A percentile compares a stretch with the other conserved stretches of the same genome.
These are phyloP conservation scores for Cryptococcus jaspeensis DNA, from an alignment of 1,284 basidiomycete genomes.

Conservation along the genomic window DNA sequence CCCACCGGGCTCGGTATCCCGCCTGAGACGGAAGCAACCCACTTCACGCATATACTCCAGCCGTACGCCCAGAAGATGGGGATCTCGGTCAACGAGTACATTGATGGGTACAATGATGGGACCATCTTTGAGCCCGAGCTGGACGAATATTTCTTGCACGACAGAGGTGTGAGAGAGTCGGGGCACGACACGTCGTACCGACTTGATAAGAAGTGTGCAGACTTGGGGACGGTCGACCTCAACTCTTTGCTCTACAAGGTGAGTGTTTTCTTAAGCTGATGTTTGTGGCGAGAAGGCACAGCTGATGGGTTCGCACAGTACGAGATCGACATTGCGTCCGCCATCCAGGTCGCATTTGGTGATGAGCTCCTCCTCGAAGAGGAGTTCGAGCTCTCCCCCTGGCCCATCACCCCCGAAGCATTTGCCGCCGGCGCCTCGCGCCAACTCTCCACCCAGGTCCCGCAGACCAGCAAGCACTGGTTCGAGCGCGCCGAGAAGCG, in stretches of 20 bases:
- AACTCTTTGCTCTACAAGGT: constrained; percentile 77
- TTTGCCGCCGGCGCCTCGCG: constrained; percentile 59
- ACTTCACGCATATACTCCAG: constrained; percentile 96
- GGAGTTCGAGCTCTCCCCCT: constrained; percentile 85
- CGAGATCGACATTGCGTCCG: constrained; percentile 88
- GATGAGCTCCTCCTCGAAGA: constrained; percentile 87
- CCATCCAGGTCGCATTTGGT: constrained; percentile 91
- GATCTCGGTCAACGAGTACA: constrained; percentile 95
- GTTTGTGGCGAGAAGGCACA: background rate
- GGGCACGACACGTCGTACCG: constrained; percentile 98
- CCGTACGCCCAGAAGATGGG: constrained; percentile 91
- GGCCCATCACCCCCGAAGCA: constrained; percentile 79
- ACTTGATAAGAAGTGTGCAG: constrained; percentile 88
- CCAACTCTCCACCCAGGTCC: constrained; percentile 62
- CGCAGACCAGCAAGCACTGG: constrained; percentile 82
- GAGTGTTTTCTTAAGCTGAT: constrained; percentile 11
- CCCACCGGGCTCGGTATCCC: constrained; percentile 95
- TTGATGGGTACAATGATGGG: constrained; percentile 89
- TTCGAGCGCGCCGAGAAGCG: constrained; percentile 80
- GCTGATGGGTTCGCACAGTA: constrained; percentile 54
- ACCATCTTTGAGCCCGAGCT: constrained; percentile 79
- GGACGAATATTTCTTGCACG: constrained; percentile 97
- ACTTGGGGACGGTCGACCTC: constrained; percentile 93
- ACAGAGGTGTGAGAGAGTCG: constrained; percentile 88
- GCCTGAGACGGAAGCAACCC: constrained; percentile 95